phyloP scores from a whole-genome alignment of 768 basidiomycete species.

The Kondoa malvinella region DNA sequence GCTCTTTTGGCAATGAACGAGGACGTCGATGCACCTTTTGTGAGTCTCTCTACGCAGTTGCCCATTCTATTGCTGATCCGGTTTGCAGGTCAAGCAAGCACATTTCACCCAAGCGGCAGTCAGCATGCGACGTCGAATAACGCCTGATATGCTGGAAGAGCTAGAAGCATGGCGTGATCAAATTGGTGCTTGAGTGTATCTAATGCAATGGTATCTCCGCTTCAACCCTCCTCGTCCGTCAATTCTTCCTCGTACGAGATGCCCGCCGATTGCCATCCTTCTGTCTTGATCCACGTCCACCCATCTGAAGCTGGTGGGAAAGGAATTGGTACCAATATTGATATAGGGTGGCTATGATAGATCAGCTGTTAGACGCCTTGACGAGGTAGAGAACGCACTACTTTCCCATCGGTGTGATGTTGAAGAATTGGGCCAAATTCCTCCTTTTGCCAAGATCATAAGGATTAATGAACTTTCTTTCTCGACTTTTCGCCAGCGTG shows the following conservation, averaged over 20 bases:
- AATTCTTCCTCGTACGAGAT: slow-evolving; percentile 63
- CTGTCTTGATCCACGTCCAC: slow-evolving; percentile 53
- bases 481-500: slow-evolving; percentile 48
- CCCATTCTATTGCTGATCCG: not conserved
- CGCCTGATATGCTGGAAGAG: slow-evolving; percentile 52
- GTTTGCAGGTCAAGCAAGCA: slow-evolving; percentile 48
- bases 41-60: slow-evolving; percentile 33
- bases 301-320: slow-evolving; percentile 73
- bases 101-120: slow-evolving; percentile 61
- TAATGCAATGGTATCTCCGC: not conserved
- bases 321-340: slow-evolving; percentile 65
- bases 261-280: slow-evolving; percentile 44
- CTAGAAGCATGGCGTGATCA: slow-evolving; percentile 54
- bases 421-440: slow-evolving; percentile 76
- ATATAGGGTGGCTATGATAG: slow-evolving; percentile 45
- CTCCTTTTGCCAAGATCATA: slow-evolving; percentile 63
- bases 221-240: slow-evolving; percentile 53
- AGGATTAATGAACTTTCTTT: slow-evolving; percentile 74
- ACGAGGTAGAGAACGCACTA: slow-evolving; percentile 39
- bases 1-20: slow-evolving; percentile 79
- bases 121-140: slow-evolving; percentile 63
- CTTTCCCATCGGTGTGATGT: slow-evolving; percentile 58
- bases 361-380: not conserved
- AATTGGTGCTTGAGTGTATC: not conserved
- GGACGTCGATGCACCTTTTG: slow-evolving; percentile 58